Conservation (phyloP, 2,329 filamentous ascomycete species). For the Fusarium coicis region DNA sequence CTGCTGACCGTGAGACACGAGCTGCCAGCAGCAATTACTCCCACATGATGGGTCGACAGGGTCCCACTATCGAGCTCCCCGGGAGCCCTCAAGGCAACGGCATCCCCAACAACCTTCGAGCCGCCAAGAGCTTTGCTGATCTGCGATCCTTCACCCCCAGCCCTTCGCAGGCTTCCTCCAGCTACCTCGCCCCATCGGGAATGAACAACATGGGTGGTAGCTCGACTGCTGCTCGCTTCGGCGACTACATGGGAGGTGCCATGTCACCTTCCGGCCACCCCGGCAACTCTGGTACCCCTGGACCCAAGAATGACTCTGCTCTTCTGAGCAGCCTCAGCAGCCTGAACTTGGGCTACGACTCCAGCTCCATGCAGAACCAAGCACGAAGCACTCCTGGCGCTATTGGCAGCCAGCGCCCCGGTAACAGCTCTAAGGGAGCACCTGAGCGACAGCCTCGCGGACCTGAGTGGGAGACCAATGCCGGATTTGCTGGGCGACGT, state of each 20-base stretch:
- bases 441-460: constrained; percentile 73
- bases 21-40: constrained; percentile 73
- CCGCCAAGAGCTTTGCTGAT: constrained; percentile 96
- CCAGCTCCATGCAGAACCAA: constrained; percentile 50
- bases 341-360: constrained; percentile 65
- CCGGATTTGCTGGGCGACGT: constrained; percentile 66
- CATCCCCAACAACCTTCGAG: constrained; percentile 83
- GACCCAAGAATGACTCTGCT: constrained; percentile 52
- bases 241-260: constrained; percentile 57
- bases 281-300: constrained; percentile 52
- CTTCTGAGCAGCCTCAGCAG: constrained; percentile 62
- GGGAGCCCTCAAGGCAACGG: constrained; percentile 74
- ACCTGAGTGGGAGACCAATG: constrained; percentile 68
- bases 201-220: constrained; percentile 65
- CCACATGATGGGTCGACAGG: constrained; percentile 80
- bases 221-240: constrained; percentile 55
- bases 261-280: constrained; percentile 50
- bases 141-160: constrained; percentile 95
- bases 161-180: constrained; percentile 84
- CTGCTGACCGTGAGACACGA: constrained; percentile 77
- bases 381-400: constrained; percentile 65
- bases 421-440: constrained; percentile 53
- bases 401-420: constrained; percentile 73
- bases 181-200: constrained; percentile 67
- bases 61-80: constrained; percentile 87